Percentiles rank a stretch among this genome's conserved stretches.
Conservation (phyloP, 2,329 filamentous ascomycete species). For the Ophidiomyces ophidiicola region DNA sequence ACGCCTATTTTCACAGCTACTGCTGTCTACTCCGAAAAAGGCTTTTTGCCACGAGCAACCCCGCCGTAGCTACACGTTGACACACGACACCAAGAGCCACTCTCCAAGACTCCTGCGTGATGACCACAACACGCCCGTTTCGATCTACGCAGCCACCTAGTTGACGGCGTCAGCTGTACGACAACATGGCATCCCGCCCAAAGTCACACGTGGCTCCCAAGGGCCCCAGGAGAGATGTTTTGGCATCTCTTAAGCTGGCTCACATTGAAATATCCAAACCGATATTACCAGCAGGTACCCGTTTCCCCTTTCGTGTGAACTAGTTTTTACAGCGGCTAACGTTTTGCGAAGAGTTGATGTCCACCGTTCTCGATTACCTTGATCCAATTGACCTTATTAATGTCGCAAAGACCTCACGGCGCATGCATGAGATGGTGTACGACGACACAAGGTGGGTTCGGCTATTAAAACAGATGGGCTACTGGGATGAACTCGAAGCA, state of each 20-base stretch:
- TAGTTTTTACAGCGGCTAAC: conserved; percentile 16
- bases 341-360: conserved; percentile 34
- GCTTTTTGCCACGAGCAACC: too few relatives aligned
- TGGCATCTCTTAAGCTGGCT: conserved; percentile 66
- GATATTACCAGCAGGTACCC: conserved; percentile 65
- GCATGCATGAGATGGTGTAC: conserved; percentile 95
- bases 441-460: conserved; percentile 94
- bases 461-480: conserved; percentile 70
- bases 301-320: conserved; percentile 10
- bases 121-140: too few relatives aligned
- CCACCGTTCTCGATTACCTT: conserved; percentile 77
- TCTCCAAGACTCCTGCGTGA: too few relatives aligned
- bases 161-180: not conserved
- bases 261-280: conserved; percentile 70
- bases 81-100: too few relatives aligned
- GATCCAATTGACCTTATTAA: conserved; percentile 72
- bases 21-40: too few relatives aligned
- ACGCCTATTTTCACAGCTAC: too few relatives aligned
- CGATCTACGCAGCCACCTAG: not conserved
- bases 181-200: conserved; percentile 7
- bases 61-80: too few relatives aligned
- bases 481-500: conserved; percentile 85
- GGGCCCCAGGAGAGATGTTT: conserved; percentile 42
- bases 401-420: conserved; percentile 71
- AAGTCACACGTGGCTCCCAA: conserved; percentile 22